Conservation (phyloP, 2,329 filamentous ascomycete genomes). For the Aspergillus quadrilineatus region DNA sequence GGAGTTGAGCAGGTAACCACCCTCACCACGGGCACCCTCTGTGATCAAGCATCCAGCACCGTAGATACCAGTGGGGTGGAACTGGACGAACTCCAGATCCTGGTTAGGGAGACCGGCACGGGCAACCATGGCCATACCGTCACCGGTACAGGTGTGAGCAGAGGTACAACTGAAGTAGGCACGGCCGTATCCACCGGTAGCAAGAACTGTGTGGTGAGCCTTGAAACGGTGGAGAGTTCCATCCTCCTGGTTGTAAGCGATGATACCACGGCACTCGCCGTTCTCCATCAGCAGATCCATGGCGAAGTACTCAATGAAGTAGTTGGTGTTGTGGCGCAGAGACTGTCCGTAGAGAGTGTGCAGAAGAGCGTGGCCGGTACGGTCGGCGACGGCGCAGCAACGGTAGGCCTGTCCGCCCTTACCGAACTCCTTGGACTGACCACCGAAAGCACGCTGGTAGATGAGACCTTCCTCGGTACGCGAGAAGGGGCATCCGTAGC, state of each 20-base stretch:
- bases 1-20: conserved; percentile 94
- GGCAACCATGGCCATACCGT: conserved; percentile 99
- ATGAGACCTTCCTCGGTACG: conserved; percentile 96
- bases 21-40: conserved; percentile 95
- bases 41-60: conserved; percentile 97
- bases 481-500: conserved; percentile 91
- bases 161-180: conserved; percentile 98
- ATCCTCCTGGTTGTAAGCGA: conserved; percentile 98
- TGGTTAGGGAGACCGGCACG: conserved; percentile 97
- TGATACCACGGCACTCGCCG: conserved; percentile 91
- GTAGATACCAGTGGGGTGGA: conserved; percentile 99
- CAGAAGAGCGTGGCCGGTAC: conserved; percentile 94
- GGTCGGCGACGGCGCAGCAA: conserved; percentile 92
- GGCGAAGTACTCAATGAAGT: conserved; percentile 99
- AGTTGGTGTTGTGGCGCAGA: conserved; percentile 96
- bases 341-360: conserved; percentile 99
- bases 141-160: conserved; percentile 96
- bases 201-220: conserved; percentile 92
- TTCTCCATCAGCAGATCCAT: conserved; percentile 97
- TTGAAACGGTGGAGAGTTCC: conserved; percentile 96
- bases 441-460: conserved; percentile 98
- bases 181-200: conserved; percentile 95
- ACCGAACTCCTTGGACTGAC: conserved; percentile 90
- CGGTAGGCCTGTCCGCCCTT: conserved; percentile 98
- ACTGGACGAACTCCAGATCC: conserved; percentile 99